Evolutionary conservation across 1,284 basidiomycete species (phyloP).

Genomic region (Ganoderma lingzhi): DNA sequence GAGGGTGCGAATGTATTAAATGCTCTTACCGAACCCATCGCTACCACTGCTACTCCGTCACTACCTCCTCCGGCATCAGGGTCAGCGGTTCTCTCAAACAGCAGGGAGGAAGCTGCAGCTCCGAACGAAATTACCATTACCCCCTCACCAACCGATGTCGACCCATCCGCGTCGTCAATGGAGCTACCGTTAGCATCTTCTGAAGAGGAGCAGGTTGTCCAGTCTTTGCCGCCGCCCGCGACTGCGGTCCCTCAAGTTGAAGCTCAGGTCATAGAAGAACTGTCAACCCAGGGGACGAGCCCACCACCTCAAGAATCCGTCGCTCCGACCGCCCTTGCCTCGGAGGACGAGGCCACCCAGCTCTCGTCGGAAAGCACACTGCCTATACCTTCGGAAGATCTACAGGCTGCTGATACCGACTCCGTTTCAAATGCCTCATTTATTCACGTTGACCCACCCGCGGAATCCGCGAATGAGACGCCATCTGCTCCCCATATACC

Average conservation of each 20-base stretch:
- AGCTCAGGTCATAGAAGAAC: too few relatives aligned
- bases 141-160: neutral
- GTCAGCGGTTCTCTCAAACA: neutral
- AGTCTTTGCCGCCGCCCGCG: neutral
- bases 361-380: neutral
- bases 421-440: neutral
- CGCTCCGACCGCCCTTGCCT: neutral
- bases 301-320: neutral
- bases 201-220: neutral
- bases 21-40: slow-evolving; percentile 1
- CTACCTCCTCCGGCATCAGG: neutral
- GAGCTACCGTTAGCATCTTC: neutral
- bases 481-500: neutral
- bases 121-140: neutral
- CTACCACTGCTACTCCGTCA: neutral
- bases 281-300: neutral
- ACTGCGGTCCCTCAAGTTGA: neutral
- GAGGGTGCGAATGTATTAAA: neutral
- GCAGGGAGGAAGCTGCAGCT: neutral
- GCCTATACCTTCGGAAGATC: neutral
- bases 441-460: neutral
- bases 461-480: neutral
- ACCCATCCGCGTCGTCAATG: neutral
- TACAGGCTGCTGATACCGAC: neutral
- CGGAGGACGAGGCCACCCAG: neutral